Percentiles rank a stretch among this genome's conserved stretches.
Evolutionary conservation across 2,329 filamentous ascomycete species (phyloP).

Genomic region (Podosphaera leucotricha): DNA sequence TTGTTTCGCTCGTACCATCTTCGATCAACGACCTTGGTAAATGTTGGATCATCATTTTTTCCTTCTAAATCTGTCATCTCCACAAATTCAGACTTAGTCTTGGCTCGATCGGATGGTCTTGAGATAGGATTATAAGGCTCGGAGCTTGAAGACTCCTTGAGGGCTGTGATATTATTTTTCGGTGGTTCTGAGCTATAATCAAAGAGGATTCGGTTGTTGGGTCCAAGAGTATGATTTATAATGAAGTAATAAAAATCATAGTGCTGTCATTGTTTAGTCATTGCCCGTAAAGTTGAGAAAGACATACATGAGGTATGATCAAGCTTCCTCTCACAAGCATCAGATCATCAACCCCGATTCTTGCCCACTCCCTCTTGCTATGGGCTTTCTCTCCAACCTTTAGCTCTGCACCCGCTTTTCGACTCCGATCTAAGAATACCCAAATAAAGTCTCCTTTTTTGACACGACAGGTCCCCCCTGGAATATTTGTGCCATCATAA

Average conservation of each 20-base stretch:
- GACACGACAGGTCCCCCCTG: slow-evolving; percentile 60
- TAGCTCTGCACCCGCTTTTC: slow-evolving; percentile 70
- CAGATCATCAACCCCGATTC: slow-evolving; percentile 83
- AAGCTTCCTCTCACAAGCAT: slow-evolving; percentile 79
- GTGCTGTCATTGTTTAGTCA: slow-evolving; percentile 35
- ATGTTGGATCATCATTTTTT: slow-evolving; percentile 46
- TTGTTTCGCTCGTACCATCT: slow-evolving; percentile 96
- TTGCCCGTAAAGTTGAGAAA: neutral
- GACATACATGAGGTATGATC: slow-evolving; percentile 77
- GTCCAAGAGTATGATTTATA: slow-evolving; percentile 59
- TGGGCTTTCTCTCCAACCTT: slow-evolving; percentile 41
- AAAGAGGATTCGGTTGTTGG: slow-evolving; percentile 53
- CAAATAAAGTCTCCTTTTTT: slow-evolving; percentile 88
- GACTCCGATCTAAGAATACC: slow-evolving; percentile 77
- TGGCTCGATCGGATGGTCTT: slow-evolving; percentile 15
- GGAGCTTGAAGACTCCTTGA: slow-evolving; percentile 1
- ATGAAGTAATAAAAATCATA: slow-evolving; percentile 97
- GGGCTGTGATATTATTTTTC: neutral
- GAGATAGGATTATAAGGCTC: slow-evolving; percentile 19
- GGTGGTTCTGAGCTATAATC: slow-evolving; percentile 37
- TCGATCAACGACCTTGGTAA: slow-evolving; percentile 87
- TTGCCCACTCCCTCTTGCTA: slow-evolving; percentile 61
- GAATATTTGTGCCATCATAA: slow-evolving; percentile 80
- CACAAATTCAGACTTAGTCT: slow-evolving; percentile 18
- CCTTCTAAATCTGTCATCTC: slow-evolving; percentile 38